A percentile compares a stretch with the other conserved stretches of the same genome.
These are phyloP conservation scores for Phalaenopsis hybrid DNA, from an alignment of 116 monocot species.

Conservation along the genomic window DNA sequence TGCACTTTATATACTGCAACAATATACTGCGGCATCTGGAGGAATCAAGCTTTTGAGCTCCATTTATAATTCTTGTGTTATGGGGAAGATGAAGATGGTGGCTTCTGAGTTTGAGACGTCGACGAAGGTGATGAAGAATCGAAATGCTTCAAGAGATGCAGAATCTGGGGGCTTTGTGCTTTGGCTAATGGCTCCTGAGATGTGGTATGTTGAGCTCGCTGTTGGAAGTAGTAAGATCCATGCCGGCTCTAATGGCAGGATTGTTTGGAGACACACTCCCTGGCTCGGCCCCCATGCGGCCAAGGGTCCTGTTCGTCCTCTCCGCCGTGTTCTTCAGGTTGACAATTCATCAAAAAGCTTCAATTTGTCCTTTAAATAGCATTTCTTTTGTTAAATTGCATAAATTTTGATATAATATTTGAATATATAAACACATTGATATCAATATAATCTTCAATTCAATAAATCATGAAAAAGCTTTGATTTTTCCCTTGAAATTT, in stretches of 20 bases:
- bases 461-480: too few relatives aligned
- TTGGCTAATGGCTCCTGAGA: slow-evolving; percentile 90
- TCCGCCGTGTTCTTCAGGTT: slow-evolving; percentile 87
- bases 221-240: slow-evolving; percentile 79
- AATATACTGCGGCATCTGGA: slow-evolving; percentile 86
- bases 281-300: slow-evolving; percentile 94
- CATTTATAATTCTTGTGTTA: slow-evolving; percentile 60
- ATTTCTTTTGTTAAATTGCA: not conserved
- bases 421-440: too few relatives aligned
- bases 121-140: slow-evolving; percentile 51
- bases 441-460: too few relatives aligned
- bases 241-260: slow-evolving; percentile 79
- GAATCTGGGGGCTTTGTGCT: slow-evolving; percentile 88
- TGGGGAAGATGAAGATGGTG: slow-evolving; percentile 83
- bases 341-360: not conserved
- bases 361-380: not conserved
- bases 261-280: slow-evolving; percentile 90
- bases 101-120: slow-evolving; percentile 82
- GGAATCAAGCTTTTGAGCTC: slow-evolving; percentile 69
- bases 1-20: slow-evolving; percentile 96
- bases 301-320: slow-evolving; percentile 82
- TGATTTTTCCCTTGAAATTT: too few relatives aligned
- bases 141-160: slow-evolving; percentile 29
- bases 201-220: slow-evolving; percentile 96
- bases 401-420: too few relatives aligned